Evolutionary conservation across 148 eudicot genomes (phyloP).

Genomic region (Heliamphora exappendiculata): DNA sequence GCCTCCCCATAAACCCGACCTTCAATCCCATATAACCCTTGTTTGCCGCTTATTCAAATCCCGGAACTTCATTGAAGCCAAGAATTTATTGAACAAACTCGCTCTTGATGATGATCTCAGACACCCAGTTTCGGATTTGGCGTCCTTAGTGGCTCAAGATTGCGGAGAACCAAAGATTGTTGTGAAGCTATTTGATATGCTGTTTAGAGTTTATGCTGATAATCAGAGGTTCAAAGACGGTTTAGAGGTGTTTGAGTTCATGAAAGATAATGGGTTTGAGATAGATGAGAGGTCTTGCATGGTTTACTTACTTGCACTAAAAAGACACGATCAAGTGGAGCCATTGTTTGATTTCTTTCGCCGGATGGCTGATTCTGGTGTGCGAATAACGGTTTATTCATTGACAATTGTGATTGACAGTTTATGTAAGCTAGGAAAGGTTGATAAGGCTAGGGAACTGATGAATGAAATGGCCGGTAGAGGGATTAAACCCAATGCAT

Average conservation of each 20-base stretch:
- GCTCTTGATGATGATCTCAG: constrained; percentile 29
- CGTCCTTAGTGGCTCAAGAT: constrained; percentile 29
- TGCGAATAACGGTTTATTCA: constrained; percentile 59
- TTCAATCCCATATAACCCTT: constrained; percentile 39
- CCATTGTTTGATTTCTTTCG: constrained; percentile 34
- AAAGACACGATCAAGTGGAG: constrained; percentile 39
- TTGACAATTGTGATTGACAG: constrained; percentile 54
- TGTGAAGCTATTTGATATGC: constrained; percentile 56
- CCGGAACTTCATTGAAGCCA: constrained; percentile 42
- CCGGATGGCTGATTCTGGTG: constrained; percentile 57
- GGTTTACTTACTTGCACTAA: constrained; percentile 63
- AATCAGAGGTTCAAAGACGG: constrained; percentile 46
- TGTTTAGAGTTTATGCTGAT: constrained; percentile 69
- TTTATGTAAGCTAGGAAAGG: constrained; percentile 57
- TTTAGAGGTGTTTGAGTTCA: constrained; percentile 61
- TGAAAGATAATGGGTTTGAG: constrained; percentile 40
- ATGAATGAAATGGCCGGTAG: constrained; percentile 27
- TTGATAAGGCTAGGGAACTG: constrained; percentile 48
- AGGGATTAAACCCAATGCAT: constrained; percentile 58
- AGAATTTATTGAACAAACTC: constrained; percentile 36
- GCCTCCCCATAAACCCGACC: constrained; percentile 34
- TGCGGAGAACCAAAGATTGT: constrained; percentile 19
- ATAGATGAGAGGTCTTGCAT: constrained; percentile 79
- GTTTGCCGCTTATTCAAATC: constrained; percentile 46
- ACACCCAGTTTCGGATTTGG: constrained; percentile 38